Conservation (phyloP, 1,139 yeast species). For the Pneumocystis jirovecii region DNA sequence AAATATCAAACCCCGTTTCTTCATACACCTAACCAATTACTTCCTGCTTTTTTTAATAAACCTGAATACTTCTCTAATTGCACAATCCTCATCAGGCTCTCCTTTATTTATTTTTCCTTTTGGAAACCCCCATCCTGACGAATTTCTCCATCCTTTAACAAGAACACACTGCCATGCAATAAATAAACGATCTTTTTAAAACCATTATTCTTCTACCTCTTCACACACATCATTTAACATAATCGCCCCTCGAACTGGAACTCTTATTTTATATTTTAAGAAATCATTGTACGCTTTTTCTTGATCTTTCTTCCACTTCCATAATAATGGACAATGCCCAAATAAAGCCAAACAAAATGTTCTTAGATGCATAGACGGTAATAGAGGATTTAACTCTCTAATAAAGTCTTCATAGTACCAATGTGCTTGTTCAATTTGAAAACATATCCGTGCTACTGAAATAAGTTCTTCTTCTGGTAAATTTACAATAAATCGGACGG, state of each 20-base stretch:
- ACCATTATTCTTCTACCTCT: constrained; percentile 31
- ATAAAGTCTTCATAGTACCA: constrained; percentile 92
- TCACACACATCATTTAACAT: constrained; percentile 57
- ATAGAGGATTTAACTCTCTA: constrained; percentile 52
- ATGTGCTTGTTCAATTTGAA: constrained; percentile 95
- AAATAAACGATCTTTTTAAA: neutral
- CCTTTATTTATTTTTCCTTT: constrained; percentile 92
- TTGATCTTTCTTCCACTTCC: constrained; percentile 68
- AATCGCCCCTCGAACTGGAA: constrained; percentile 95
- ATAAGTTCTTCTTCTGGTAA: constrained; percentile 84
- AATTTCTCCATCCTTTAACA: constrained; percentile 77
- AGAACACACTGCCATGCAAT: constrained; percentile 28
- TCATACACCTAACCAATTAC: constrained; percentile 36
- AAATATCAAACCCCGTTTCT: constrained; percentile 86
- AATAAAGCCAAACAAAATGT: constrained; percentile 60
- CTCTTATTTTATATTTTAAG: constrained; percentile 70
- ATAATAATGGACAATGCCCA: constrained; percentile 66
- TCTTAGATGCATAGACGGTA: constrained; percentile 70
- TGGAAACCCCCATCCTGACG: constrained; percentile 82
- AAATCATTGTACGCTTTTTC: constrained; percentile 60
- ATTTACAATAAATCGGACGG: constrained; percentile 61
- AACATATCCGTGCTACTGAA: constrained; percentile 71
- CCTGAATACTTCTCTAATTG: constrained; percentile 58
- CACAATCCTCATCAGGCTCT: constrained; percentile 82
- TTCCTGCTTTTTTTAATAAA: neutral